Conservation (phyloP, 441 rosid species). For the Francoa sonchifolia region DNA sequence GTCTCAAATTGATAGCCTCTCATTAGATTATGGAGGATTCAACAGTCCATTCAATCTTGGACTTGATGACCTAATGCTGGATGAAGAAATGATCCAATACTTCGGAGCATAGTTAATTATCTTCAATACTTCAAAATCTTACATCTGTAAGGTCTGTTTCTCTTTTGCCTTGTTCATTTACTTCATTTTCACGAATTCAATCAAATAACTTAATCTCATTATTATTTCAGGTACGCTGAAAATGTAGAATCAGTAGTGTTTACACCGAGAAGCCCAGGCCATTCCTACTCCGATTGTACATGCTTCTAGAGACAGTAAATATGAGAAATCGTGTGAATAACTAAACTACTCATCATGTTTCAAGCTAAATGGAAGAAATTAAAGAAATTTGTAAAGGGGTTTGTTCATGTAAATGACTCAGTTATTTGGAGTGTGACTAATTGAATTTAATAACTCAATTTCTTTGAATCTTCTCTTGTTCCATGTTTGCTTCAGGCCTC, state of each 20-base stretch:
- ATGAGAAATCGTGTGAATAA: too few species aligned
- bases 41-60: slow-evolving; percentile 26
- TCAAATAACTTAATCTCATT: not conserved
- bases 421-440: too few species aligned
- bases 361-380: not conserved
- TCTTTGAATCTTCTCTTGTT: too few species aligned
- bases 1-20: slow-evolving; percentile 37
- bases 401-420: not conserved
- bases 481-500: too few species aligned
- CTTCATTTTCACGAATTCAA: not conserved
- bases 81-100: slow-evolving; percentile 44
- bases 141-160: slow-evolving; percentile 8
- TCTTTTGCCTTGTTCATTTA: not conserved
- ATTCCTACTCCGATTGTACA: slow-evolving; percentile 6
- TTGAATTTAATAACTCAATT: not conserved
- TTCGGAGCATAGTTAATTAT: slow-evolving; percentile 46
- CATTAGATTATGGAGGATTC: slow-evolving; percentile 31
- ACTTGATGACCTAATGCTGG: slow-evolving; percentile 24
- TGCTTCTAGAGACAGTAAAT: slow-evolving; percentile 15
- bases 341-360: too few species aligned
- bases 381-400: not conserved
- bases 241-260: slow-evolving; percentile 6
- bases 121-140: too few species aligned
- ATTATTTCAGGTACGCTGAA: slow-evolving; percentile 11
- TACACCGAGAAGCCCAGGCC: too few species aligned